Evolutionary conservation across 129 eudicot species (phyloP), one percentile per base, ranked within the genome.

Genomic region (Pseudognaphalium luteoalbum): DNA sequence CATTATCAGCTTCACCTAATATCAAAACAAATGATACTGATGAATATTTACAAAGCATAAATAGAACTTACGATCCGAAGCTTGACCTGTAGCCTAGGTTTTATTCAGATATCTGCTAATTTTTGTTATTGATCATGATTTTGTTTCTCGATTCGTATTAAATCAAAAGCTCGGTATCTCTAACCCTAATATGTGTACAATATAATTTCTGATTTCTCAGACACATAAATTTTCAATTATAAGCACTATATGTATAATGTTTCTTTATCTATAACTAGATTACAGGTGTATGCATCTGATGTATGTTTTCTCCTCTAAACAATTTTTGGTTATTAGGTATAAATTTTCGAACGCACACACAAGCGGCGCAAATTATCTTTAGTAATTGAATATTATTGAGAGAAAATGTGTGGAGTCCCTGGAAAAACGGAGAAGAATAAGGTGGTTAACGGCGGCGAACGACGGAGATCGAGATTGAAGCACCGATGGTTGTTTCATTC

Each of bases 281-380:
- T 79, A 73, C 75, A 80, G 74, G 75, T 73, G 70, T 73, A 37
- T 66, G 79, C 30, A 73, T 78, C 47, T 71, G 72, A 70, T 71
- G 50, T 71, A 69, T 57, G 70, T 58, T 44, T 35, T 68, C 50
- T 75, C 65, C 72, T 75, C 72, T 75, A 68, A 35, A 77, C 75
- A 77, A 37, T 10, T 9, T 68, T 70, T 70, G 57, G 80, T 64
- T 50, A 33, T 22, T 65, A 76, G 34, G 17, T 15, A 54, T 71
- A 63, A 32, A 54, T 61, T 39, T 14, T 80, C 63, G 47, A 66
- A 80, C 35, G n/a, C 78, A 63, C 73, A 79, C 34, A 74, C 73
- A 79, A 35, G 37, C 51, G 15, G 54, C 62, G 60, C 34, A 65
- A 64, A 79, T 66, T 60, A 64, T 65, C 68, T 72, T 72, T 72